These are phyloP conservation scores for Fusarium sp. DNA, from an alignment of 2,329 filamentous ascomycete genomes.

Conservation along the genomic window DNA sequence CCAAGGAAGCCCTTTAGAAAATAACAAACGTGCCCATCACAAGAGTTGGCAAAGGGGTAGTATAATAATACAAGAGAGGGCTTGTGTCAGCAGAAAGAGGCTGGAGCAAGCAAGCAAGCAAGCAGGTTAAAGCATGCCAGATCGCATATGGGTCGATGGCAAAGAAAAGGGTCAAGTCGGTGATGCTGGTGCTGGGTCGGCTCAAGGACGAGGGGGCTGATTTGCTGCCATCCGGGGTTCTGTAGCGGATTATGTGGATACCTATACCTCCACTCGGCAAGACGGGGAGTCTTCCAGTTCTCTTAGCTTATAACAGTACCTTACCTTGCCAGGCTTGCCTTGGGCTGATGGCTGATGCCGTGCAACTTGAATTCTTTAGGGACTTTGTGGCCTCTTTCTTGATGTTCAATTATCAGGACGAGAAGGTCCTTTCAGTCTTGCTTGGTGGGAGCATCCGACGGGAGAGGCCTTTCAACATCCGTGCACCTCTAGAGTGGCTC, in stretches of 20 bases:
- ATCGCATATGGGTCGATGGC: constrained; percentile 50
- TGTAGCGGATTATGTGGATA: constrained; percentile 39
- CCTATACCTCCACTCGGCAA: constrained; percentile 31
- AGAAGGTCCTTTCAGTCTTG: background rate
- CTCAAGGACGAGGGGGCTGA: constrained; percentile 45
- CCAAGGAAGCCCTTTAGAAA: constrained; percentile 44
- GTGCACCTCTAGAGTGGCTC: no score
- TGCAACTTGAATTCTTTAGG: constrained; percentile 14
- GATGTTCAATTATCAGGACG: background rate
- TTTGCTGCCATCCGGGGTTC: constrained; percentile 45
- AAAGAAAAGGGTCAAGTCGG: constrained; percentile 48
- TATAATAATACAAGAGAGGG: constrained; percentile 26
- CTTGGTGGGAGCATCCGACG: constrained; percentile 13
- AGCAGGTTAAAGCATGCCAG: constrained; percentile 35
- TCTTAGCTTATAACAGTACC: constrained; percentile 8
- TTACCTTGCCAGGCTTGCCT: constrained; percentile 1
- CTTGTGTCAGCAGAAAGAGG: constrained; percentile 9
- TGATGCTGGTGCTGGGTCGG: constrained; percentile 45
- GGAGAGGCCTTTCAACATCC: constrained; percentile 3
- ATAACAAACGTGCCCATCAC: constrained; percentile 39
- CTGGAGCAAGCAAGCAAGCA: constrained; percentile 20
- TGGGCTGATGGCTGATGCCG: constrained; percentile 18
- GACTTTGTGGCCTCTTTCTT: background rate
- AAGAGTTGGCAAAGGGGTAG: constrained; percentile 11
- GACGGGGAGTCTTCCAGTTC: constrained; percentile 30